phyloP scores from a whole-genome alignment of 148 eudicot species.

The Euryodendron excelsum region DNA sequence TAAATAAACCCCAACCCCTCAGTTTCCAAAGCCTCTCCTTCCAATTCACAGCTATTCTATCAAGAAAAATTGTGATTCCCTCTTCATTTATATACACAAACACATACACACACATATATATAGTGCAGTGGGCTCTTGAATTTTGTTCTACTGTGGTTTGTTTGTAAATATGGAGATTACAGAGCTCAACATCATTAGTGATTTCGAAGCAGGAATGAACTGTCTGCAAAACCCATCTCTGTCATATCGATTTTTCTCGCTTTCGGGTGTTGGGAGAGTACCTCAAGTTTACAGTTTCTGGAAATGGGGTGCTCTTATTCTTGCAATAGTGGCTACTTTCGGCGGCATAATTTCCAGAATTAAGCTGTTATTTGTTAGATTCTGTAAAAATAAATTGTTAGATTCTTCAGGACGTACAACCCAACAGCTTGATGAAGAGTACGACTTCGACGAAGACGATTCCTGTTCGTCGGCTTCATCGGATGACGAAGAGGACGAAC shows the following conservation, averaged over 20 bases:
- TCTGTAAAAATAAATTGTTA: conserved; percentile 25
- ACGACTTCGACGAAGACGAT: conserved; percentile 40
- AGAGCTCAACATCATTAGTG: conserved; percentile 46
- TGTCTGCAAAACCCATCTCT: conserved; percentile 48
- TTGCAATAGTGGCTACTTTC: conserved; percentile 58
- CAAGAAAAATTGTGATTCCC: not conserved
- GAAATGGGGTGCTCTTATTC: conserved; percentile 68
- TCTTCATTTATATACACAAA: not conserved
- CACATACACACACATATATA: not conserved
- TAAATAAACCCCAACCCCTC: conserved; percentile 1
- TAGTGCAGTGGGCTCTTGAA: not conserved
- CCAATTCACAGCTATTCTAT: not conserved
- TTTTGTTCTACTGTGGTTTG: not conserved
- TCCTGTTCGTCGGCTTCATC: conserved; percentile 31
- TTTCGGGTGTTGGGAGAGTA: conserved; percentile 28
- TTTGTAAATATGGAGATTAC: conserved; percentile 46
- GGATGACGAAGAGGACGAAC: conserved; percentile 31
- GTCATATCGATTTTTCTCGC: conserved; percentile 39
- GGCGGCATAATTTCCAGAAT: conserved; percentile 41
- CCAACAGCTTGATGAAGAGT: conserved; percentile 26
- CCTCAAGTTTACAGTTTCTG: conserved; percentile 43
- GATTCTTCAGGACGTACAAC: conserved; percentile 31
- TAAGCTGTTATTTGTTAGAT: conserved; percentile 32
- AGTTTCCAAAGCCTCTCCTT: not conserved
- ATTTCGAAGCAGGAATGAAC: conserved; percentile 49